Evolutionary conservation across 2,329 filamentous ascomycete species (phyloP), one percentile per base, ranked within the genome.

Genomic region (Arthrobotrys sphaeroides): DNA sequence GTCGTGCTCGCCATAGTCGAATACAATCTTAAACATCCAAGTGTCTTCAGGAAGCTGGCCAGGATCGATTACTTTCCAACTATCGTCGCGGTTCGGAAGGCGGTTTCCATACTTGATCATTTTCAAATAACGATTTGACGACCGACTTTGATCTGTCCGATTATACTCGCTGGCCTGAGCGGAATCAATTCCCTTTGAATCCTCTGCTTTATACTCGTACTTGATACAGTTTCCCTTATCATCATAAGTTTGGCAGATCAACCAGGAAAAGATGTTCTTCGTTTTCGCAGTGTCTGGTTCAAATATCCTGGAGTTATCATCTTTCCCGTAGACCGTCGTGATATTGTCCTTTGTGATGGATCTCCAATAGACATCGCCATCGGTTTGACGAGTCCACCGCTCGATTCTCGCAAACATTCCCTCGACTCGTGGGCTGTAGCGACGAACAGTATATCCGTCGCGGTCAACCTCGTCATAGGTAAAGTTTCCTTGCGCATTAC

Each of bases 1-100:
- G 22, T 53, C 75, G 57, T 83, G 81, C 16, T 83, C 81, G 7
- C 82, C 82, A 47, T 82, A 83, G 75, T 83, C 82, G 26, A 83
- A 79, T 2, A 82, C 79, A 1, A 82, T 42, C 33, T 81, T 73
- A 55, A 82, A 83, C 57, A 81, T 60, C 81, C 81, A 83, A 5
- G 22, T n/a, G 13, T 55, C 28, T 24, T 13, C 18, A 22, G 22
- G 18, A 20, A 28, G 13, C 12, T 42, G 33, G 10, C 5, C 16
- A 2, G 42, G 24, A 18, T 31, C 5, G 26, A 20, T 20, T 31
- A 53, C 33, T 2, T 20, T 45, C 40, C 31, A 28, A n/a, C n/a
- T 9, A 5, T 51, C 45, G 18, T 60, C 31, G 47, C 53, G 18
- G 20, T n/a, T 51, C 0, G 77, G 51, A 4, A 16, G 62, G 0